phyloP scores from a whole-genome alignment of 805 yeast species.

The Yamadazyma takamatsuzukensis region DNA sequence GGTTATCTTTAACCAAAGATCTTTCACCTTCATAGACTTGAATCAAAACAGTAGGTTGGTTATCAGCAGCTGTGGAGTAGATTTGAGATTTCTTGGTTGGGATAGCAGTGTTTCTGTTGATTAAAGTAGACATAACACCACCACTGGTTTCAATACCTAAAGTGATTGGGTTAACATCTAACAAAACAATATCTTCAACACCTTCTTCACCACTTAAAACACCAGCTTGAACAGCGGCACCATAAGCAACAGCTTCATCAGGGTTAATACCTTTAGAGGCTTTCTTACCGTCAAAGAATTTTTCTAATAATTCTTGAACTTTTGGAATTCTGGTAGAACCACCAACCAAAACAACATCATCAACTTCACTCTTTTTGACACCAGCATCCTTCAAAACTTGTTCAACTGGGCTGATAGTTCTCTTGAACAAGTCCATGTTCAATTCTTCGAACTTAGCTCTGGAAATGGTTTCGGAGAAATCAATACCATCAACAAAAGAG shows the following conservation, averaged over 20 bases:
- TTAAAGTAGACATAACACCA: conserved; percentile 97
- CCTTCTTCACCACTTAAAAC: conserved; percentile 94
- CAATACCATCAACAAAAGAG: conserved; percentile 47
- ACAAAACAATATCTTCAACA: conserved; percentile 90
- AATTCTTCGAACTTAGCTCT: conserved; percentile 49
- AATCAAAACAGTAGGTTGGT: conserved; percentile 98
- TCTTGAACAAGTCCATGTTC: conserved; percentile 42
- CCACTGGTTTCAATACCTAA: conserved; percentile 99
- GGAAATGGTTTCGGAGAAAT: conserved; percentile 44
- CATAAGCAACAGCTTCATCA: conserved; percentile 50
- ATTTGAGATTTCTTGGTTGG: conserved; percentile 99
- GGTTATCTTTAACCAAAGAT: conserved; percentile 97
- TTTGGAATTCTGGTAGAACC: conserved; percentile 51
- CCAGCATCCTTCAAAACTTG: conserved; percentile 45
- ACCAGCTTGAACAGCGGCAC: conserved; percentile 99
- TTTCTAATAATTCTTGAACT: conserved; percentile 45
- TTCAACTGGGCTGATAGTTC: conserved; percentile 46
- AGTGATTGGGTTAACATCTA: conserved; percentile 97
- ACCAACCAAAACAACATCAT: conserved; percentile 47
- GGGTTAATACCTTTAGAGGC: conserved; percentile 48
- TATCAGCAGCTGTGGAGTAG: conserved; percentile 97
- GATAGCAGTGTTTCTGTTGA: conserved; percentile 98
- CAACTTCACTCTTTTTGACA: conserved; percentile 42
- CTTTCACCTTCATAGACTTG: conserved; percentile 99
- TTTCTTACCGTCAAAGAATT: conserved; percentile 54